phyloP scores from a whole-genome alignment of 768 basidiomycete species.

The Aureoboletus auriporus region DNA sequence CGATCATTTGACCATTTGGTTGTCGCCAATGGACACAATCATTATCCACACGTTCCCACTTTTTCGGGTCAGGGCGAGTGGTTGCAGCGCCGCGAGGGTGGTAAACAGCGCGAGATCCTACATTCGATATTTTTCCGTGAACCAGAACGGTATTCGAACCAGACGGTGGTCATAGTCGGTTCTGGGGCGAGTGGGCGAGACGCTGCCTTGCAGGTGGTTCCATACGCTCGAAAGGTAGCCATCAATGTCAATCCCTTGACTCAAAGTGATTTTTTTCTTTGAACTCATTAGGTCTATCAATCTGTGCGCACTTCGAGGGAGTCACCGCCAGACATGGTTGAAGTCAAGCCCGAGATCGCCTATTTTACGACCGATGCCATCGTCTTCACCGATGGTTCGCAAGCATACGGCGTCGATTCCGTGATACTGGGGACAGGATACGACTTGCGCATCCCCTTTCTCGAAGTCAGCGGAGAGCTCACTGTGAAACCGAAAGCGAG shows the following conservation, averaged over 20 bases:
- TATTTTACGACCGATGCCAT: conserved; percentile 43
- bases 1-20: conserved; percentile 50
- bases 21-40: conserved; percentile 54
- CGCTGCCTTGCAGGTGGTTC: conserved; percentile 38
- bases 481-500: conserved; percentile 16
- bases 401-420: conserved; percentile 36
- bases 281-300: conserved; percentile 27
- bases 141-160: conserved; percentile 39
- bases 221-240: conserved; percentile 39
- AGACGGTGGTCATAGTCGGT: conserved; percentile 47
- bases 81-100: conserved; percentile 29
- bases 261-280: background rate
- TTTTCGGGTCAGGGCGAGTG: conserved; percentile 50
- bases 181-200: conserved; percentile 47
- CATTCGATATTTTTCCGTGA: conserved; percentile 54
- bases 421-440: conserved; percentile 57
- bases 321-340: conserved; percentile 17
- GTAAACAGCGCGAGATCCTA: conserved; percentile 33
- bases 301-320: conserved; percentile 31
- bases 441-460: conserved; percentile 49
- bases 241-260: background rate
- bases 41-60: conserved; percentile 42
- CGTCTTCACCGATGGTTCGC: conserved; percentile 46
- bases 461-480: conserved; percentile 26
- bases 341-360: conserved; percentile 42